Evolutionary conservation across 2,329 filamentous ascomycete genomes (phyloP), one percentile per base, ranked within the genome.

Genomic region (Cladosporium sp.): DNA sequence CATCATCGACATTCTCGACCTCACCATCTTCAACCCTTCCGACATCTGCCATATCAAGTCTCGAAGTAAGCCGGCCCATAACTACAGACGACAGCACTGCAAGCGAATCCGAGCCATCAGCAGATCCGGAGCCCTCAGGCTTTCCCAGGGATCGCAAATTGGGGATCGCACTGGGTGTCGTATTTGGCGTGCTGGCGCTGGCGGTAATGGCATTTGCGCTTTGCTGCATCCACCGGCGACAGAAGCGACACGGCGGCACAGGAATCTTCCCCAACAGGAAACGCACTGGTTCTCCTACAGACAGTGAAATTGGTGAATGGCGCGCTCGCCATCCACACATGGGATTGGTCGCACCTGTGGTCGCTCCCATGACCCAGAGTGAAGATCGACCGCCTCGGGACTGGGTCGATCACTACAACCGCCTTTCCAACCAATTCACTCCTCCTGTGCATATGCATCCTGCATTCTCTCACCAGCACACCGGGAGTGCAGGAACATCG

Each of bases 131-230:
- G 27, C 27, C 27, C 3, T 32, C 42, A 2, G 37, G 37, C 12
- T 8, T 9, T 22, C 38, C 40, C 19, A 51, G 38, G 22, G 51
- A 53, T 20, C 51, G 51, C n/a, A 47, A 40, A 15, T 41, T 60
- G 3, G 58, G 58, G 6, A 58, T 60, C 24, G 49, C 54, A 19
- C 43, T 60, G 2, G 58, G 58, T 11, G 58, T 58, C 7, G 51
- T 50, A 5, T 50, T 60, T 12, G 53, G 56, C 5, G 47, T 52
- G 6, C 44, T 60, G 9, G 55, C 58, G 0, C 18, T 60, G 17
- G 52, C 43, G 20, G 29, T 60, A 9, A 43, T 50, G 27, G 38
- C 45, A 12, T 51, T 52, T 19, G 39, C 57, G 1, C 34, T 60
- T 7, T 56, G 49, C 52, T 55, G 45, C 34, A 22, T 58, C 11